These are phyloP conservation scores for Lachnellula occidentalis DNA, from an alignment of 2,329 filamentous ascomycete genomes.

Conservation along the genomic window DNA sequence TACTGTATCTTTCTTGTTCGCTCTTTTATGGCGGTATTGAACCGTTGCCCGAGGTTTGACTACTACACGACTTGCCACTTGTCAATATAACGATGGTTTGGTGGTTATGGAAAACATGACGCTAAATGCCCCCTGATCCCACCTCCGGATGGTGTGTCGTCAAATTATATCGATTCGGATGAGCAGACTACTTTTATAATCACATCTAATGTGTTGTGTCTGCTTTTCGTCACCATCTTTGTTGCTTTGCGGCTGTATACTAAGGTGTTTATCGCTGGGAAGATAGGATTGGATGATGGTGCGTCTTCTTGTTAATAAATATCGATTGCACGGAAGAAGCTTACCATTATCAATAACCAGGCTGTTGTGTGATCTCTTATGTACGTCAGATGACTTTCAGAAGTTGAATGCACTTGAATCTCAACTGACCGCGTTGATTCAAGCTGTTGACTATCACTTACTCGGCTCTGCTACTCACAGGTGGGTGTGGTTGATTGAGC, in stretches of 20 bases:
- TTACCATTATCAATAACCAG: background rate
- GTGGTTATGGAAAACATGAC: background rate
- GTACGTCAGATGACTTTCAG: background rate
- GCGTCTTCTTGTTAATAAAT: background rate
- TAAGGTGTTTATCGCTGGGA: background rate
- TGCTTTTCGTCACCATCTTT: background rate
- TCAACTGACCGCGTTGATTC: background rate
- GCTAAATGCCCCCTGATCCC: background rate
- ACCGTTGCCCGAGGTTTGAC: too few species aligned
- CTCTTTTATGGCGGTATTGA: too few species aligned
- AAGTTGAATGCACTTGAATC: background rate
- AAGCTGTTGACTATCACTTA: background rate
- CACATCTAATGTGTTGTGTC: background rate
- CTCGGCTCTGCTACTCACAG: background rate
- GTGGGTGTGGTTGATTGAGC: background rate
- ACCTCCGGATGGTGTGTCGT: background rate
- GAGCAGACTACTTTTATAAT: background rate
- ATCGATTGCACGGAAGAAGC: background rate
- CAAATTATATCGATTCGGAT: conserved; percentile 1
- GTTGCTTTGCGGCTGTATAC: background rate
- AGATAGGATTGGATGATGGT: conserved; percentile 2
- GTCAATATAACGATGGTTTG: too few species aligned
- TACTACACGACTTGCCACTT: too few species aligned
- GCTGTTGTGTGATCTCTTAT: background rate
- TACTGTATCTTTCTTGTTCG: too few species aligned